Conservation (phyloP, 2,329 filamentous ascomycete genomes). For the Pseudonectria foliicola region DNA sequence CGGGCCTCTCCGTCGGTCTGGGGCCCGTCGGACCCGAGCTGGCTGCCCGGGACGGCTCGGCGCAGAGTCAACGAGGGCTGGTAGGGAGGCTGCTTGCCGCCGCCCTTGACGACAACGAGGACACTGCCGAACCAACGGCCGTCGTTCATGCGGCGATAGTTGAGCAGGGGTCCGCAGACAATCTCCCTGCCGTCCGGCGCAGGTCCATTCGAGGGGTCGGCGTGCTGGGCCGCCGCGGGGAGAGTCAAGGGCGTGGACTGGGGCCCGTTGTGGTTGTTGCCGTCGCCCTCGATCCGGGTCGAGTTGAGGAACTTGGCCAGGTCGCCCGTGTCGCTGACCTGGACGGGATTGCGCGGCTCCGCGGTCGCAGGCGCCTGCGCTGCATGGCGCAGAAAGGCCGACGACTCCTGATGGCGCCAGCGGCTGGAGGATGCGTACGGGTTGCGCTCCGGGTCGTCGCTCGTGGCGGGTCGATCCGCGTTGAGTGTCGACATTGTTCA, state of each 20-base stretch:
- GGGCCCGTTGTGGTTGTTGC: slow-evolving; percentile 24
- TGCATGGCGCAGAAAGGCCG: slow-evolving; percentile 45
- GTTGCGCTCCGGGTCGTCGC: slow-evolving; percentile 35
- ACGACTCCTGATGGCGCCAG: slow-evolving; percentile 60
- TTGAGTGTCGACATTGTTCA: slow-evolving; percentile 15
- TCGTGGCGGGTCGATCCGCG: slow-evolving; percentile 16
- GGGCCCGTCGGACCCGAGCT: slow-evolving; percentile 12
- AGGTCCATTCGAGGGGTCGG: slow-evolving; percentile 8
- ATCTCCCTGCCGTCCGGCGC: slow-evolving; percentile 49
- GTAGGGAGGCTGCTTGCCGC: slow-evolving; percentile 49
- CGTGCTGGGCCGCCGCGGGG: slow-evolving; percentile 23
- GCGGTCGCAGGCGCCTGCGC: slow-evolving; percentile 21
- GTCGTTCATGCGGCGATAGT: slow-evolving; percentile 70
- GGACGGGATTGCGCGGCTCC: slow-evolving; percentile 22
- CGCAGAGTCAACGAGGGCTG: slow-evolving; percentile 54
- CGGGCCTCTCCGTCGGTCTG: slow-evolving; percentile 31
- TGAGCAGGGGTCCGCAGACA: slow-evolving; percentile 66
- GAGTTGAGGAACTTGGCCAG: slow-evolving; percentile 51
- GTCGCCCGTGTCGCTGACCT: slow-evolving; percentile 38
- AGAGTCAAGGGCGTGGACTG: slow-evolving; percentile 44
- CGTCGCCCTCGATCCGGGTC: slow-evolving; percentile 38
- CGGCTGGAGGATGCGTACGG: slow-evolving; percentile 49
- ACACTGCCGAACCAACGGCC: slow-evolving; percentile 78
- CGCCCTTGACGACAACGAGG: slow-evolving; percentile 71
- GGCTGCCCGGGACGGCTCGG: slow-evolving; percentile 26